Conservation (phyloP, 2,329 filamentous ascomycete genomes). For the Aspergillus sp. region DNA sequence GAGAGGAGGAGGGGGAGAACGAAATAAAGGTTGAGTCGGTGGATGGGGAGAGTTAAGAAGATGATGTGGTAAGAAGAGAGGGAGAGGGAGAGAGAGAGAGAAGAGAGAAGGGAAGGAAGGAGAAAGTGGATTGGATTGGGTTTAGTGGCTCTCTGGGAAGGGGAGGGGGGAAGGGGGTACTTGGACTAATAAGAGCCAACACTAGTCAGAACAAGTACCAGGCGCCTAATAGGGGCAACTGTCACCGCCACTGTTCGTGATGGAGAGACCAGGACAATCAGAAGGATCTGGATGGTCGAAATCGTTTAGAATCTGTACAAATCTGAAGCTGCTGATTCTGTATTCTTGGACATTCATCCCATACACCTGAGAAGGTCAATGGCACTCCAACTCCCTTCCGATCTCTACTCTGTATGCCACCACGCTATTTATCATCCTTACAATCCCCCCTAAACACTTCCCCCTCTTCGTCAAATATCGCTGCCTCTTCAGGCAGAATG, state of each 20-base stretch:
- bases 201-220: neutral
- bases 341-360: neutral
- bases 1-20: slow-evolving; percentile 32
- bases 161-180: neutral
- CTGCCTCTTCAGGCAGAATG: slow-evolving; percentile 9
- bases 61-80: slow-evolving; percentile 9
- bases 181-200: neutral
- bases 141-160: neutral
- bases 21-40: slow-evolving; percentile 7
- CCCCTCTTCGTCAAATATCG: neutral
- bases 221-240: neutral
- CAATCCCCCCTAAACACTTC: neutral
- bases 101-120: slow-evolving; percentile 19
- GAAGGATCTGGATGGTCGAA: too few relatives aligned
- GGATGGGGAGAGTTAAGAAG: slow-evolving; percentile 9
- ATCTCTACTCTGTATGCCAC: too few relatives aligned
- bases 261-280: neutral
- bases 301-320: neutral
- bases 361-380: neutral
- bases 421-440: too few relatives aligned
- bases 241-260: neutral
- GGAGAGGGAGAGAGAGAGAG: slow-evolving; percentile 17
- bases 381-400: too few relatives aligned
- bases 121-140: slow-evolving; percentile 14
- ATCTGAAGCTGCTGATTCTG: neutral